Evolutionary conservation across 2,329 filamentous ascomycete species (phyloP).

Genomic region (Xylariaceae sp.): DNA sequence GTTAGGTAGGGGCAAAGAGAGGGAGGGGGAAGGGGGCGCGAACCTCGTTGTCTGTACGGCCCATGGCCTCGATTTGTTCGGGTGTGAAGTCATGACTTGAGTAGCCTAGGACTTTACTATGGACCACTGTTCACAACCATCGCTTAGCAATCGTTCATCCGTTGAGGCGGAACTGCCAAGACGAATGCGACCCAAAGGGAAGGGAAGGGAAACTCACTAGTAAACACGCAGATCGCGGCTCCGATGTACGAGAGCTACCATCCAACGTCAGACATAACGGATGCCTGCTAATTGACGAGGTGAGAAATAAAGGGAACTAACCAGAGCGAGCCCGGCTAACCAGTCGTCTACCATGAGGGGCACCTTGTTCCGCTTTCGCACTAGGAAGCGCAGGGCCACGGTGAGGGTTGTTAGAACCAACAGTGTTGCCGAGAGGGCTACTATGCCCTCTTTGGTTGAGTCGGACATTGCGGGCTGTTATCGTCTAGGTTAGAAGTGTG

Average conservation of each 20-base stretch:
- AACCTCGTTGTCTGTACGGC: neutral
- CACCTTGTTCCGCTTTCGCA: constrained; percentile 12
- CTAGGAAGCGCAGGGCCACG: constrained; percentile 18
- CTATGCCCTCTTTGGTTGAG: neutral
- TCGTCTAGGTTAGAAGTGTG: too few relatives aligned
- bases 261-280: neutral
- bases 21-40: neutral
- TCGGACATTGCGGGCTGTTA: neutral
- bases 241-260: constrained; percentile 12
- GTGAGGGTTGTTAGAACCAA: neutral
- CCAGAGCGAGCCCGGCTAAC: constrained; percentile 12
- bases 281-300: neutral
- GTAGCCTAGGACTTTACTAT: neutral
- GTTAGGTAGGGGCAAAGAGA: too few relatives aligned
- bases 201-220: constrained; percentile 2
- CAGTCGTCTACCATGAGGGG: constrained; percentile 18
- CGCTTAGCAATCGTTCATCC: too few relatives aligned
- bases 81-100: neutral
- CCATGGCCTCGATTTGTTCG: neutral
- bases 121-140: neutral
- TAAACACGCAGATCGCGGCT: constrained; percentile 6
- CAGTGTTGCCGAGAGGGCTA: neutral
- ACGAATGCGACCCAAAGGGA: neutral
- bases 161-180: too few relatives aligned
- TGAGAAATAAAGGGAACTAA: neutral